phyloP scores from a whole-genome alignment of 352 stramenopile species.

The Globisporangium orthogonon region DNA sequence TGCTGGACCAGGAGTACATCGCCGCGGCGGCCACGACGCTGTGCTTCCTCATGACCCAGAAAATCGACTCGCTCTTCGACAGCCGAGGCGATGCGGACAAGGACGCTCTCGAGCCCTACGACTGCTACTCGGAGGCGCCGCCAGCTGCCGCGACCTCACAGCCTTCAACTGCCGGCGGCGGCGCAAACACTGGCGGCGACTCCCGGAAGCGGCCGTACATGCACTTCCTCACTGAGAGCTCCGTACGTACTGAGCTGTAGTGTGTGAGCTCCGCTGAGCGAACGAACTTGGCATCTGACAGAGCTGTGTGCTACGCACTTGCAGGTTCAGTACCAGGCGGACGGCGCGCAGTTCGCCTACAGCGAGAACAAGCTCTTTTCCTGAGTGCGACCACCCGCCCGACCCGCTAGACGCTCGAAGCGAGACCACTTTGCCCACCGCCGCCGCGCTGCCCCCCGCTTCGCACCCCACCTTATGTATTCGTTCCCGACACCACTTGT shows the following conservation, averaged over 20 bases:
- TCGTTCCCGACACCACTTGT: slow-evolving; percentile 5
- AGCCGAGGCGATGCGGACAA: slow-evolving; percentile 37
- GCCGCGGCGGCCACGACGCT: slow-evolving; percentile 68
- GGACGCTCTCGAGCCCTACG: slow-evolving; percentile 60
- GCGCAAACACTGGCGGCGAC: slow-evolving; percentile 13
- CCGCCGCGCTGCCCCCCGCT: too few species aligned
- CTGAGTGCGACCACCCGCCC: slow-evolving; percentile 32
- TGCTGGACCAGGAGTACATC: slow-evolving; percentile 77
- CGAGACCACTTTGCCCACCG: slow-evolving; percentile 15
- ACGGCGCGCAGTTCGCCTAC: slow-evolving; percentile 28
- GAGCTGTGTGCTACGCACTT: neutral
- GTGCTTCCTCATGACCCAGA: slow-evolving; percentile 81
- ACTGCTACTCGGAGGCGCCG: slow-evolving; percentile 49
- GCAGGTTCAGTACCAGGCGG: slow-evolving; percentile 14
- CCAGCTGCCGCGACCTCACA: slow-evolving; percentile 1
- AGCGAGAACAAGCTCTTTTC: slow-evolving; percentile 58
- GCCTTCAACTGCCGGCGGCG: neutral
- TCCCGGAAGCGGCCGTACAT: slow-evolving; percentile 69
- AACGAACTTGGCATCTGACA: neutral
- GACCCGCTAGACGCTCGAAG: slow-evolving; percentile 4
- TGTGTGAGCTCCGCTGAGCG: neutral
- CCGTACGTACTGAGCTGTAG: slow-evolving; percentile 20
- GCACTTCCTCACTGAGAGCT: slow-evolving; percentile 66
- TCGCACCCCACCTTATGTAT: too few species aligned
- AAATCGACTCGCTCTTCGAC: slow-evolving; percentile 79